These are phyloP conservation scores for Fragosphaeria purpurea DNA, from an alignment of 2,329 filamentous ascomycete species.

Conservation along the genomic window DNA sequence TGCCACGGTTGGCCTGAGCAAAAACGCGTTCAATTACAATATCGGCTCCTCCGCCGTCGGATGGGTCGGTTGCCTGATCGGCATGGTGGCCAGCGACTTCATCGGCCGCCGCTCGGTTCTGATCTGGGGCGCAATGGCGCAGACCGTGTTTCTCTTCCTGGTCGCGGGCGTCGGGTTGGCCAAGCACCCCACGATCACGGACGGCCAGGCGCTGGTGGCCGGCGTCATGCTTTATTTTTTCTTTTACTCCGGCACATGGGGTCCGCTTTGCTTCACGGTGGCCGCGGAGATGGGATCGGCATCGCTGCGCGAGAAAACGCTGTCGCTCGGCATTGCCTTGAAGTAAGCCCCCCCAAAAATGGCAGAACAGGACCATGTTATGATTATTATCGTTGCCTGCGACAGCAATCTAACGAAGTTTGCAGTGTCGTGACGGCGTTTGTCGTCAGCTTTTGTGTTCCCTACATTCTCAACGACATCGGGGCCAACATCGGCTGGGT, in stretches of 20 bases:
- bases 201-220: constrained; percentile 1
- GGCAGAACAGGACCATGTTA: too few relatives aligned
- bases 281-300: constrained; percentile 3
- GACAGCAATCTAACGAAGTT: neutral
- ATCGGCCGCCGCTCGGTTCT: constrained; percentile 3
- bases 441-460: constrained; percentile 7
- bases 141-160: constrained; percentile 4
- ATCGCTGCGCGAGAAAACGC: constrained; percentile 4
- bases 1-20: constrained; percentile 4
- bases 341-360: neutral
- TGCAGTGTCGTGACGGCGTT: neutral
- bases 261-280: neutral
- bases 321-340: constrained; percentile 5
- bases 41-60: constrained; percentile 6
- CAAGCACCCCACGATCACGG: neutral
- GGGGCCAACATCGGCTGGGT: constrained; percentile 6
- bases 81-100: constrained; percentile 6
- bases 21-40: constrained; percentile 7
- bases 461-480: constrained; percentile 7
- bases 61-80: constrained; percentile 5
- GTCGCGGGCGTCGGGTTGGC: constrained; percentile 3
- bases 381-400: neutral
- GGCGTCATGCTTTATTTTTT: constrained; percentile 8
- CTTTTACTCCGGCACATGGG: constrained; percentile 5
- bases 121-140: constrained; percentile 1